Evolutionary conservation across 805 yeast genomes (phyloP).

Genomic region (Kazachstania bromeliacearum): DNA sequence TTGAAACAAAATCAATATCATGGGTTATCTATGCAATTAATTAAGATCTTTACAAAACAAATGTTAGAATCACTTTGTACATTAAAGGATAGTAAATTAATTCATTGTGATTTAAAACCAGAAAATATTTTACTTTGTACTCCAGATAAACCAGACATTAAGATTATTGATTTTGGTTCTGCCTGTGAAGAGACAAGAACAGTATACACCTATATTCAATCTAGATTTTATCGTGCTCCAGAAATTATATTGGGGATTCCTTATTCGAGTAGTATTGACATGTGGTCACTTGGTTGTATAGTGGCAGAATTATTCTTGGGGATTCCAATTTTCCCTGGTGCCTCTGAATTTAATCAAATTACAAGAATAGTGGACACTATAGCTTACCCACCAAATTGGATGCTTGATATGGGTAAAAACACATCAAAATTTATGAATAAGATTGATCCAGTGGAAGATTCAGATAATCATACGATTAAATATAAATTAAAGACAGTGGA

Average conservation of each 20-base stretch:
- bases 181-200: constrained; percentile 91
- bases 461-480: constrained; percentile 6
- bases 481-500: constrained; percentile 37
- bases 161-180: constrained; percentile 92
- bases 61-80: constrained; percentile 71
- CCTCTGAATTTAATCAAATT: constrained; percentile 86
- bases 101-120: constrained; percentile 95
- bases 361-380: constrained; percentile 72
- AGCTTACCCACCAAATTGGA: constrained; percentile 88
- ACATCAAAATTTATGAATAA: constrained; percentile 47
- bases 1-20: constrained; percentile 89
- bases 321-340: constrained; percentile 88
- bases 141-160: constrained; percentile 66
- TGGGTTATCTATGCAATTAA: constrained; percentile 74
- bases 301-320: constrained; percentile 87
- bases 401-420: constrained; percentile 92
- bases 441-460: constrained; percentile 12
- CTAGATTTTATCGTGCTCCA: constrained; percentile 88
- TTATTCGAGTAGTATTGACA: constrained; percentile 85
- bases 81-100: constrained; percentile 71
- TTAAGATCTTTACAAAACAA: constrained; percentile 70
- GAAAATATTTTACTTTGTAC: constrained; percentile 79
- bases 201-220: constrained; percentile 83
- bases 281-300: constrained; percentile 96
- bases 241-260: constrained; percentile 89